phyloP scores from a whole-genome alignment of 2,329 filamentous ascomycete species.

The Aspergillus udagawae region DNA sequence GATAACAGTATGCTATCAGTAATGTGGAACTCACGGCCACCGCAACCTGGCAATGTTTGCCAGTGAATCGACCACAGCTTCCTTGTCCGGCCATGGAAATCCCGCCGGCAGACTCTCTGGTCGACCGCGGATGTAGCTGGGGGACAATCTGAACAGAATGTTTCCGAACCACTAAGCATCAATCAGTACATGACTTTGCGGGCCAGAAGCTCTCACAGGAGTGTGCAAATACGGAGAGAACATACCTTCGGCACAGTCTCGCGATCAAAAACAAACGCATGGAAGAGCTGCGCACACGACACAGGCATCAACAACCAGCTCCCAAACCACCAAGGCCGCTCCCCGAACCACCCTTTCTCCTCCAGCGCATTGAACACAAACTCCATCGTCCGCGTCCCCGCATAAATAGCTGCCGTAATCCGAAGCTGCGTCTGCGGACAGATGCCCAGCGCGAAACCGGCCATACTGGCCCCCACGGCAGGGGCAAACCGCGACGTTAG shows the following conservation, averaged over 20 bases:
- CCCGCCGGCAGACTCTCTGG: slow-evolving; percentile 64
- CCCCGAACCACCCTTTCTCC: slow-evolving; percentile 63
- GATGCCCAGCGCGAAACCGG: slow-evolving; percentile 76
- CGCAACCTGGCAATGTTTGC: slow-evolving; percentile 74
- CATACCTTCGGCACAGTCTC: slow-evolving; percentile 65
- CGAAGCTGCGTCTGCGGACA: slow-evolving; percentile 69
- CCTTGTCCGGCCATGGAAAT: slow-evolving; percentile 69
- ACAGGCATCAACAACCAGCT: slow-evolving; percentile 78
- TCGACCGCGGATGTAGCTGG: slow-evolving; percentile 71
- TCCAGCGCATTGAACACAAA: slow-evolving; percentile 82
- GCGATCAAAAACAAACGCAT: slow-evolving; percentile 71
- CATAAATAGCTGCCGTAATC: slow-evolving; percentile 76
- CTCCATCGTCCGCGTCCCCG: slow-evolving; percentile 76
- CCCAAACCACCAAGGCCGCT: slow-evolving; percentile 77
- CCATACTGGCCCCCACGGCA: slow-evolving; percentile 83
- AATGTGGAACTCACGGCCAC: slow-evolving; percentile 67
- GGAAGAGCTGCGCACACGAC: slow-evolving; percentile 70
- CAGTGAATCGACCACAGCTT: slow-evolving; percentile 75
- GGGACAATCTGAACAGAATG: slow-evolving; percentile 67
- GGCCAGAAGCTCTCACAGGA: slow-evolving; percentile 10
- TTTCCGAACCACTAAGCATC: slow-evolving; percentile 51
- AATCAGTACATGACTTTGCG: slow-evolving; percentile 1
- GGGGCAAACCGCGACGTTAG: slow-evolving; percentile 82
- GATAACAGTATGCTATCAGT: not conserved
- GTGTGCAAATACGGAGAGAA: slow-evolving; percentile 11